Conservation (phyloP, 2,329 filamentous ascomycete genomes). For the Botryotinia globosa region DNA sequence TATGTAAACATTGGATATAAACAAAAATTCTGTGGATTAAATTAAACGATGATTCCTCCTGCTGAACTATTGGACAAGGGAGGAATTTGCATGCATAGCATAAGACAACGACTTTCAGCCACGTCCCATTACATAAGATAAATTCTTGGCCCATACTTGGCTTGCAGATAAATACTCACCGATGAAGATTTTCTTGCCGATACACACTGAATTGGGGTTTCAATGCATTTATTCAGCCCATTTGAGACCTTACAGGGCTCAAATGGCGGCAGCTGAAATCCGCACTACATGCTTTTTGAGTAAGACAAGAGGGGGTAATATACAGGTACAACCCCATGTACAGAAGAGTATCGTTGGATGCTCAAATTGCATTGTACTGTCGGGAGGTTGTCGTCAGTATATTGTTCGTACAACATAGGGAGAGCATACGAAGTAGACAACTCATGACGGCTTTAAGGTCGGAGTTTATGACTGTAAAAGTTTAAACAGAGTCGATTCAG, state of each 20-base stretch:
- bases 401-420: neutral
- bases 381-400: neutral
- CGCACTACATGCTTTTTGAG: neutral
- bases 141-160: constrained; percentile 4
- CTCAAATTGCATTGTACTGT: neutral
- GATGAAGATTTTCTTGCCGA: neutral
- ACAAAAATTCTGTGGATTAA: neutral
- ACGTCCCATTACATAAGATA: neutral
- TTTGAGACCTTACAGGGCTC: neutral
- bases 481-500: too few relatives aligned
- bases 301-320: neutral
- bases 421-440: neutral
- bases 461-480: neutral
- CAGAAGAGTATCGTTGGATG: neutral
- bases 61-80: neutral
- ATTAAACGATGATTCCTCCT: neutral
- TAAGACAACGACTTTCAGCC: neutral
- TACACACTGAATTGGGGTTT: neutral
- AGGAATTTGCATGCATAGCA: constrained; percentile 5
- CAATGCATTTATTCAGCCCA: neutral
- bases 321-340: neutral
- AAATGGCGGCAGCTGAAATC: neutral
- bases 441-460: neutral
- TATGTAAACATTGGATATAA: neutral
- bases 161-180: neutral